Base-by-base conservation (phyloP, 2,329 filamentous ascomycete species). In the Sporothrix luriei region DNA sequence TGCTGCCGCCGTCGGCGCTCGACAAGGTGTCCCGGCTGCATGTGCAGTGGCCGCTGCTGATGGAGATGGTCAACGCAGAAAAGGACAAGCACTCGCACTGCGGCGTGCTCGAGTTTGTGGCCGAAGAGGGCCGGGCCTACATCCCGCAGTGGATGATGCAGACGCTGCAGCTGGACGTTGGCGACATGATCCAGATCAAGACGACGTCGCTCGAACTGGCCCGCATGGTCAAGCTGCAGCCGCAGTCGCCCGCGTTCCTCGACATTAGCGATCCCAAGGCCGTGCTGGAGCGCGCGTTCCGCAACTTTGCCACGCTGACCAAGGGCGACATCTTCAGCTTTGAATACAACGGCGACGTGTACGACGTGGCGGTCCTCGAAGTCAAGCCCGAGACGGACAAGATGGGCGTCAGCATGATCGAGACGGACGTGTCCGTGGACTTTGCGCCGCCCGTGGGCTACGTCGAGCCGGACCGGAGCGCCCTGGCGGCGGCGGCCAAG, bases 121-220 rank as follows among this genome's bases (percentile, higher is more conserved):
- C 95, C 4, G 95, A 99, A 78, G 95, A 99, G 80, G 95, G 95
- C 65, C 91, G 95, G 78, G 93, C 96, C 68, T 99, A 99, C 80
- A 85, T 99, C 72, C 95, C 95, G 43, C 93, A 94, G 79, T 99
- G 95, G 93, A 91, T 98, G 83, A 98, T 99, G 95, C 88, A 93
- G 82, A 95, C 92, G 0, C 87, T 99, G 5, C 83, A 87, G 1
- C 88, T 99, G 69, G 94, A 98, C 71, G 92, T 94, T 0, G 95
- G 95, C 67, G 95, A 99, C 77, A 89, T 99, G 76, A 86, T 99
- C 3, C 94, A 99, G 81, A 90, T 97, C 79, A 96, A 96, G 80
- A 96, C 93, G 10, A 98, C 95, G 2, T 94, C 97, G 54, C 87
- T 99, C 19, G 92, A 94, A 66, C 89, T 94, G 0, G 95, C 95